Conservation (phyloP, 2,329 filamentous ascomycete genomes). For the Sarocladium brachiariae region DNA sequence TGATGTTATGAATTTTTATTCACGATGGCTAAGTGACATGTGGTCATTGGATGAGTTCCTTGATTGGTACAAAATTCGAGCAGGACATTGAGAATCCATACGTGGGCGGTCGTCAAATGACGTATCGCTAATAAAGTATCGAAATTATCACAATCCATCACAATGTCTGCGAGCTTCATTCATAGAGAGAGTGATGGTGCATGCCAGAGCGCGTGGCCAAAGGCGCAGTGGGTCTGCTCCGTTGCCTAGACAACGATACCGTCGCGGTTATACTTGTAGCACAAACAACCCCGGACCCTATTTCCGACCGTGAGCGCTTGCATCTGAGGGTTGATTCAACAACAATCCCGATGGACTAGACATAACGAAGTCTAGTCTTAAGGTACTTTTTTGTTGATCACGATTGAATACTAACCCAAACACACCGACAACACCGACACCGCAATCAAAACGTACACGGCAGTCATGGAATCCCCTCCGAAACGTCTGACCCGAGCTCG, state of each 20-base stretch:
- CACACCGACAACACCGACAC: background rate
- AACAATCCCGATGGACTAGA: background rate
- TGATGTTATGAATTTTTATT: background rate
- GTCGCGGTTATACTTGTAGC: background rate
- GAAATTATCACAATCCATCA: too few species aligned
- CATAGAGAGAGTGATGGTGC: too few species aligned
- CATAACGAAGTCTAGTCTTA: background rate
- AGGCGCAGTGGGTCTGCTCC: too few species aligned
- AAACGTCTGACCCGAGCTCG: slow-evolving; percentile 51
- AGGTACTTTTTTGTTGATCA: background rate
- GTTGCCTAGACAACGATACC: background rate
- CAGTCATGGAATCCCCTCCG: slow-evolving; percentile 49
- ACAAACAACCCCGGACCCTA: background rate
- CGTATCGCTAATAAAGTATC: too few species aligned
- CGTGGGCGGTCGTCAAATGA: too few species aligned
- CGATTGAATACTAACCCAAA: background rate
- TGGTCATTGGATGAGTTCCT: background rate
- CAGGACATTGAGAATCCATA: too few species aligned
- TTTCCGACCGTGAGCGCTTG: background rate
- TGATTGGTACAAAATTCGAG: too few species aligned
- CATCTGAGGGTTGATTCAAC: background rate
- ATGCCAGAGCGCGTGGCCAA: too few species aligned
- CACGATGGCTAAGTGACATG: background rate
- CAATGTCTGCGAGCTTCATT: too few species aligned
- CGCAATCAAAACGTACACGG: background rate